Evolutionary conservation across 495 filamentous ascomycete species (phyloP).

Genomic region (Hypoxylon lienhwacheense): DNA sequence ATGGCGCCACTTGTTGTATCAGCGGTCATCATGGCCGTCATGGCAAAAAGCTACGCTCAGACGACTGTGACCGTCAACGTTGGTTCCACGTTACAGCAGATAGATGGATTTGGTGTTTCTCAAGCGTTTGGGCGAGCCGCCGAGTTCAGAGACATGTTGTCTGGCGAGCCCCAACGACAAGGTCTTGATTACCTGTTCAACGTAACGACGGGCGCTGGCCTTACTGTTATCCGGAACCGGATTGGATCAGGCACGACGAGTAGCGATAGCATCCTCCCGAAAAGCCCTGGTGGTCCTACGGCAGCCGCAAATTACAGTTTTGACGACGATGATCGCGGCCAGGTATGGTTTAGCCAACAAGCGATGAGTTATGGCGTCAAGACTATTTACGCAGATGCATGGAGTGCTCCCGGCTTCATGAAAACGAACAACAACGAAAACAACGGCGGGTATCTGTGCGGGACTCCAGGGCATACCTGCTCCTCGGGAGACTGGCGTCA

Average conservation of each 20-base stretch:
- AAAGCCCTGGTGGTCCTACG: constrained; percentile 40
- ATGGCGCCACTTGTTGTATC: constrained; percentile 13
- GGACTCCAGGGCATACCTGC: constrained; percentile 50
- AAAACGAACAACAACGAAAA: constrained; percentile 54
- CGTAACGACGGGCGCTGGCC: constrained; percentile 50
- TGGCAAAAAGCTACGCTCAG: constrained; percentile 20
- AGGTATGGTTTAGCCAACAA: constrained; percentile 55
- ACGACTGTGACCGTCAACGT: constrained; percentile 42
- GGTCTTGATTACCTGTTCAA: constrained; percentile 55
- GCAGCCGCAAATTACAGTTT: constrained; percentile 47
- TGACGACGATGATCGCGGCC: constrained; percentile 51
- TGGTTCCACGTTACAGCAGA: constrained; percentile 39
- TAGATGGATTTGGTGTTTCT: constrained; percentile 55
- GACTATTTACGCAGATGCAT: constrained; percentile 56
- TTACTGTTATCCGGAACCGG: constrained; percentile 57
- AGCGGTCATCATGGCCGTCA: constrained; percentile 3
- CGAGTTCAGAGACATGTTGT: constrained; percentile 42
- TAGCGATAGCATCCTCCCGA: constrained; percentile 47
- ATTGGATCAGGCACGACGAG: constrained; percentile 45
- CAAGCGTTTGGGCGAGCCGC: constrained; percentile 54
- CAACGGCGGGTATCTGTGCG: constrained; percentile 56
- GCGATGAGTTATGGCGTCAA: constrained; percentile 49
- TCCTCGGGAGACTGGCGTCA: constrained; percentile 56
- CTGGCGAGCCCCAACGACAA: constrained; percentile 32
- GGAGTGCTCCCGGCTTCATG: constrained; percentile 61